phyloP scores from a whole-genome alignment of 352 stramenopile species.

The Pythium dissimile region DNA sequence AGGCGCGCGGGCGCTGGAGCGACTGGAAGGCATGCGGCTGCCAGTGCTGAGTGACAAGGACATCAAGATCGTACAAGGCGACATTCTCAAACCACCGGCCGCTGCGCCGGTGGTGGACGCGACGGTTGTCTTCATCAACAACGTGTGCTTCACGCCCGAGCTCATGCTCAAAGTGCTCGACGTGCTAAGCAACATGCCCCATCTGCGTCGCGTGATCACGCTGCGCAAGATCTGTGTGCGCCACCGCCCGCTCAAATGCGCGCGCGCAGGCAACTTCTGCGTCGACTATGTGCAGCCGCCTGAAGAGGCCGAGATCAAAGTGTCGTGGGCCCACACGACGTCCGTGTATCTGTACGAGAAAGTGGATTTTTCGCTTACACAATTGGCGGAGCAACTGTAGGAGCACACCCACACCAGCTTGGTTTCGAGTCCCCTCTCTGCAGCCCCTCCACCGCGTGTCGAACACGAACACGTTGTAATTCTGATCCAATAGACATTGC shows the following conservation, averaged over 20 bases:
- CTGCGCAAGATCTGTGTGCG: constrained; percentile 80
- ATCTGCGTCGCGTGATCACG: constrained; percentile 65
- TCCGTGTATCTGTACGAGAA: constrained; percentile 73
- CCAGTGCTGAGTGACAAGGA: constrained; percentile 42
- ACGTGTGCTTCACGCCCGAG: constrained; percentile 74
- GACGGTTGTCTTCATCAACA: constrained; percentile 87
- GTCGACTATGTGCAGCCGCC: constrained; percentile 71
- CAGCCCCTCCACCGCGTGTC: background rate
- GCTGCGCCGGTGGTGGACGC: constrained; percentile 57
- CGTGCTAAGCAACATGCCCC: constrained; percentile 56
- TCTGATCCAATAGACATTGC: constrained; percentile 1
- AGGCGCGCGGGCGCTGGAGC: constrained; percentile 48
- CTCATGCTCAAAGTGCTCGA: constrained; percentile 73
- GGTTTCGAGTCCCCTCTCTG: background rate
- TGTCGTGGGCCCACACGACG: constrained; percentile 79
- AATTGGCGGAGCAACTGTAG: constrained; percentile 37
- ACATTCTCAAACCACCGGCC: constrained; percentile 64
- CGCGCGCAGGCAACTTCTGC: constrained; percentile 49
- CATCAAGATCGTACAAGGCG: constrained; percentile 65
- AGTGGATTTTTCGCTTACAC: constrained; percentile 37
- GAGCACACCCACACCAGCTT: background rate
- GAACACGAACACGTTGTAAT: background rate
- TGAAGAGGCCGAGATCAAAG: constrained; percentile 57
- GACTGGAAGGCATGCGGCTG: constrained; percentile 38
- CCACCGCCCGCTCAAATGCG: constrained; percentile 63